Conservation (phyloP, 169 alveolate genomes). For the Cryptosporidium xiaoi region DNA sequence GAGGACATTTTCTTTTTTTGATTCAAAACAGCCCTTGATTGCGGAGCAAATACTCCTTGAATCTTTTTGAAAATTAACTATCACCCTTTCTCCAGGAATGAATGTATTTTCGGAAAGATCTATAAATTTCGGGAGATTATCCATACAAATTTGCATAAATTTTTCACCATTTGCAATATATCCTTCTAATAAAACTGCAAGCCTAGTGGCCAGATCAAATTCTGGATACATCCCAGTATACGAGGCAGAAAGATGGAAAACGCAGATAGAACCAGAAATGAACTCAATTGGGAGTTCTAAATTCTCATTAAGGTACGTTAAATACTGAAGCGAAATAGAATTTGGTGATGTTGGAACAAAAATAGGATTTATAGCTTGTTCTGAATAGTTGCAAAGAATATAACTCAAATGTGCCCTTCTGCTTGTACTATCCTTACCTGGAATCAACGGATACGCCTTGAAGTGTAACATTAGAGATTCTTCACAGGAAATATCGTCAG, state of each 20-base stretch:
- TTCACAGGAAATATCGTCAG: slow-evolving; percentile 34
- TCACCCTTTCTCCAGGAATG: slow-evolving; percentile 20
- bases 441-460: slow-evolving; percentile 22
- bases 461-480: slow-evolving; percentile 13
- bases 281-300: slow-evolving; percentile 44
- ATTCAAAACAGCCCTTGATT: slow-evolving; percentile 17
- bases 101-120: slow-evolving; percentile 44
- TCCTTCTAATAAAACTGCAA: slow-evolving; percentile 29
- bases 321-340: slow-evolving; percentile 40
- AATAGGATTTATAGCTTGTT: slow-evolving; percentile 28
- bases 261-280: slow-evolving; percentile 26
- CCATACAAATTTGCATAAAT: slow-evolving; percentile 11
- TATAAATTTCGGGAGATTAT: slow-evolving; percentile 28
- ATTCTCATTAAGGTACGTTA: slow-evolving; percentile 52
- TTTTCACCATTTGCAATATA: neutral
- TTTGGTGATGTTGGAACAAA: slow-evolving; percentile 40
- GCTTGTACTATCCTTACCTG: neutral
- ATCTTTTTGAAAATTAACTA: slow-evolving; percentile 8
- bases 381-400: slow-evolving; percentile 18
- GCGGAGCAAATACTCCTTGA: slow-evolving; percentile 33
- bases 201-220: slow-evolving; percentile 29
- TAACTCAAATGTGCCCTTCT: slow-evolving; percentile 16
- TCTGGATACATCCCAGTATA: slow-evolving; percentile 71
- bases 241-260: slow-evolving; percentile 54
- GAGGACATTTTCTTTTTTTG: neutral